These are phyloP conservation scores for Tetrahymena malaccensis DNA, from an alignment of 73 alveolate genomes.

Conservation along the genomic window DNA sequence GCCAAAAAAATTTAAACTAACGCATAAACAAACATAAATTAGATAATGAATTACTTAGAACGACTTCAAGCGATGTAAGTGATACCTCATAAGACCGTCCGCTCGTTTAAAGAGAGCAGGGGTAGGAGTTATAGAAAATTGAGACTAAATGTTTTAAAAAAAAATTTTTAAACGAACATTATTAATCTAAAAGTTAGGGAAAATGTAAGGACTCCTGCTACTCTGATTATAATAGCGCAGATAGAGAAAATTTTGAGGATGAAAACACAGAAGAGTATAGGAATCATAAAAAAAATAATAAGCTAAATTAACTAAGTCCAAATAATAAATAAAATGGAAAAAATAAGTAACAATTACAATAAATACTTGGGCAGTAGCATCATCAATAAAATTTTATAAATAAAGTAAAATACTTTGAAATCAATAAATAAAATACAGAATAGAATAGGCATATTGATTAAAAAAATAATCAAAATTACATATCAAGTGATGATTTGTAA, in stretches of 20 bases:
- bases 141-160: too few species aligned
- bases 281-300: too few species aligned
- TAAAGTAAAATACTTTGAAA: too few species aligned
- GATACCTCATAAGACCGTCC: not conserved
- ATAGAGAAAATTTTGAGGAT: not conserved
- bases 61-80: not conserved
- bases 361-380: not conserved
- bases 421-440: not conserved
- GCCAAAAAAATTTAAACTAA: not conserved
- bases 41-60: not conserved
- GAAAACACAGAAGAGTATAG: not conserved
- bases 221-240: too few species aligned
- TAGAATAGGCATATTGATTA: not conserved
- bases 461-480: too few species aligned
- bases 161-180: not conserved
- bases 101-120: not conserved
- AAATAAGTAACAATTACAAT: too few species aligned
- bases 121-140: too few species aligned
- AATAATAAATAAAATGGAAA: not conserved
- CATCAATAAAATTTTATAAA: too few species aligned
- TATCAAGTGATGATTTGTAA: not conserved
- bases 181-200: not conserved
- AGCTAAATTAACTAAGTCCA: too few species aligned
- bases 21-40: not conserved
- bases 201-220: not conserved